phyloP scores from a whole-genome alignment of 176 grass and related monocot genomes.

The Bothriochloa decipiens region DNA sequence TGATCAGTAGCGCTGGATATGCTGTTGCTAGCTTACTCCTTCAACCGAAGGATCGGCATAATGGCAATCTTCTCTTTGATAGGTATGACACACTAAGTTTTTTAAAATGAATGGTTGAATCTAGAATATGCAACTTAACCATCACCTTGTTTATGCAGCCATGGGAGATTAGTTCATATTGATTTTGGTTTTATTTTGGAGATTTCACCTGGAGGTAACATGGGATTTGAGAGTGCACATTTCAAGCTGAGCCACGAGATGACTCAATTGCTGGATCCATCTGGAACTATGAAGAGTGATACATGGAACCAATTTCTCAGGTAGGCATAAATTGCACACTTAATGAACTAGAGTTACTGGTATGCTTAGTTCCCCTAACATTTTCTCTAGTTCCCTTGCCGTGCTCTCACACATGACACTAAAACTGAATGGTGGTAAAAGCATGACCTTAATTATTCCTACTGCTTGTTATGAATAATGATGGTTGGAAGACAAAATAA shows the following conservation, averaged over 20 bases:
- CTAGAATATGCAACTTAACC: constrained; percentile 37
- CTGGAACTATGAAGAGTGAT: constrained; percentile 97
- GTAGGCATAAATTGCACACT: constrained; percentile 46
- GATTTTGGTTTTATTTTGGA: constrained; percentile 99
- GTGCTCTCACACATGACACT: not conserved
- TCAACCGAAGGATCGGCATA: constrained; percentile 98
- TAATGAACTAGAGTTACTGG: constrained; percentile 16
- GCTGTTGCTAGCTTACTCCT: constrained; percentile 97
- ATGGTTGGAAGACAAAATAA: constrained; percentile 24
- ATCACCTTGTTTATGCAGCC: constrained; percentile 64
- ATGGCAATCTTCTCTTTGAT: constrained; percentile 99
- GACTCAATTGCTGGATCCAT: constrained; percentile 99
- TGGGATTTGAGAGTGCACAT: constrained; percentile 98
- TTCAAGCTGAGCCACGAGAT: constrained; percentile 99
- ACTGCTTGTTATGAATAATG: not conserved
- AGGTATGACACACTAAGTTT: constrained; percentile 53
- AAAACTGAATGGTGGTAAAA: constrained; percentile 20
- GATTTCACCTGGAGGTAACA: constrained; percentile 97
- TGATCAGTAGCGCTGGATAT: constrained; percentile 98
- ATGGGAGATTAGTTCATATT: constrained; percentile 99
- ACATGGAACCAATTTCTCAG: constrained; percentile 99
- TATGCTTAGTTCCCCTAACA: not conserved
- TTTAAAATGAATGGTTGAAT: constrained; percentile 26
- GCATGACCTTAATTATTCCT: not conserved
- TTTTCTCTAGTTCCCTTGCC: not conserved